Conservation (phyloP, 1,139 yeast species). For the Magnusiomyces fungicola region DNA sequence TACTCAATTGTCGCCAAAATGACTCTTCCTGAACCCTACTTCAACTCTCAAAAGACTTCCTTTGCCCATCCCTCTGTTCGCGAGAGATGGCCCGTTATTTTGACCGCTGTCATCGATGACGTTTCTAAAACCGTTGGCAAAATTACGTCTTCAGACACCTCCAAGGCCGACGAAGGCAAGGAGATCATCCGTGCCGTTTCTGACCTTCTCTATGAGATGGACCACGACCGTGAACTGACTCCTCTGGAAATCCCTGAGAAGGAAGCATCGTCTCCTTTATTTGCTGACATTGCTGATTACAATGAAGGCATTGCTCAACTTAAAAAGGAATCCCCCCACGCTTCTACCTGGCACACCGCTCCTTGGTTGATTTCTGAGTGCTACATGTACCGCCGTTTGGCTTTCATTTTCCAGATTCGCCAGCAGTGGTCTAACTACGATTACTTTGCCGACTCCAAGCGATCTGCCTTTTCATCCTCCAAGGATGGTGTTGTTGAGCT, state of each 20-base stretch:
- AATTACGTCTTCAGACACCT: slow-evolving; percentile 13
- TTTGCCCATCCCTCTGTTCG: slow-evolving; percentile 78
- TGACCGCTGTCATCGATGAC: slow-evolving; percentile 62
- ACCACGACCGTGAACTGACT: slow-evolving; percentile 25
- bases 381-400: slow-evolving; percentile 64
- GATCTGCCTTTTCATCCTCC: slow-evolving; percentile 67
- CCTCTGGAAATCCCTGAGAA: slow-evolving; percentile 18
- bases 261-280: slow-evolving; percentile 20
- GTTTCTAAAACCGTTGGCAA: slow-evolving; percentile 34
- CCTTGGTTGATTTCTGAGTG: slow-evolving; percentile 93
- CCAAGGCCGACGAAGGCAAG: slow-evolving; percentile 31
- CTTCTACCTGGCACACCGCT: slow-evolving; percentile 67
- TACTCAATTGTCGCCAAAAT: background rate
- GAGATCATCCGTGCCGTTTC: slow-evolving; percentile 33
- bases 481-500: slow-evolving; percentile 74
- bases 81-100: slow-evolving; percentile 81
- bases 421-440: background rate
- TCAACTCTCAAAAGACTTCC: slow-evolving; percentile 61
- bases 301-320: slow-evolving; percentile 39
- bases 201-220: slow-evolving; percentile 29
- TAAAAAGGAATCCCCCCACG: slow-evolving; percentile 17
- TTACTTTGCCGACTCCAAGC: slow-evolving; percentile 36
- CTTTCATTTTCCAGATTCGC: slow-evolving; percentile 29
- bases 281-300: slow-evolving; percentile 29
- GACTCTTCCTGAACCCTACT: slow-evolving; percentile 26